Evolutionary conservation across 441 rosid genomes (phyloP).

Genomic region (Populus hybrid): DNA sequence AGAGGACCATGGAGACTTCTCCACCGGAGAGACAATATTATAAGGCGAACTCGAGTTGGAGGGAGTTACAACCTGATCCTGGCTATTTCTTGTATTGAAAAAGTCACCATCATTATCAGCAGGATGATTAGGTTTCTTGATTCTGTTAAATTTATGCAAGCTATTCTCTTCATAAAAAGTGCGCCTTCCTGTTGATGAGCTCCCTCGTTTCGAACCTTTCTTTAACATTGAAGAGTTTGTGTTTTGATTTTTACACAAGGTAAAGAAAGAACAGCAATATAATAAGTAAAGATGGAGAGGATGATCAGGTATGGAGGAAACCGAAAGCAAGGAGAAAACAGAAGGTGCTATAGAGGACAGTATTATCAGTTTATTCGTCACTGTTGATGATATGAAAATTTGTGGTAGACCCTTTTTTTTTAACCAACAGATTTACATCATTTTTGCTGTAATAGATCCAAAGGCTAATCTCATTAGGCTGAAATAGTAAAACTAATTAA

Average conservation of each 20-base stretch:
- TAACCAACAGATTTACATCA: neutral
- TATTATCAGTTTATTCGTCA: neutral
- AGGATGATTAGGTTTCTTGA: slow-evolving; percentile 14
- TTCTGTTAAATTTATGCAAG: slow-evolving; percentile 28
- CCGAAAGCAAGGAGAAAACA: neutral
- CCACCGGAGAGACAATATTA: slow-evolving; percentile 37
- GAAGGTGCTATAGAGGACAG: neutral
- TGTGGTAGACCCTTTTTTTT: neutral
- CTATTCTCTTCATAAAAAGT: slow-evolving; percentile 26
- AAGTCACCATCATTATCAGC: neutral
- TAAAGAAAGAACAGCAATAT: neutral
- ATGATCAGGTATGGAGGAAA: neutral
- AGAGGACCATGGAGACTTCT: slow-evolving; percentile 62
- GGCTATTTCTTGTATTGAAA: slow-evolving; percentile 7
- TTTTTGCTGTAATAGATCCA: neutral
- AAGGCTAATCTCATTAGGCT: neutral
- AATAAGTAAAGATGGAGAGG: neutral
- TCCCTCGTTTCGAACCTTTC: slow-evolving; percentile 8
- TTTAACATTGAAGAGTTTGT: neutral
- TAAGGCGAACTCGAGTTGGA: slow-evolving; percentile 25
- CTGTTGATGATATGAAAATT: neutral
- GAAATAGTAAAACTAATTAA: too few species aligned
- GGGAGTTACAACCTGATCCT: slow-evolving; percentile 24
- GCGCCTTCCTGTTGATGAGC: slow-evolving; percentile 5
- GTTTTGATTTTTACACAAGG: neutral